Percentiles rank a stretch among this genome's conserved stretches.
These are phyloP conservation scores for Phytophthora pinifolia DNA, from an alignment of 352 stramenopile genomes.

Conservation along the genomic window DNA sequence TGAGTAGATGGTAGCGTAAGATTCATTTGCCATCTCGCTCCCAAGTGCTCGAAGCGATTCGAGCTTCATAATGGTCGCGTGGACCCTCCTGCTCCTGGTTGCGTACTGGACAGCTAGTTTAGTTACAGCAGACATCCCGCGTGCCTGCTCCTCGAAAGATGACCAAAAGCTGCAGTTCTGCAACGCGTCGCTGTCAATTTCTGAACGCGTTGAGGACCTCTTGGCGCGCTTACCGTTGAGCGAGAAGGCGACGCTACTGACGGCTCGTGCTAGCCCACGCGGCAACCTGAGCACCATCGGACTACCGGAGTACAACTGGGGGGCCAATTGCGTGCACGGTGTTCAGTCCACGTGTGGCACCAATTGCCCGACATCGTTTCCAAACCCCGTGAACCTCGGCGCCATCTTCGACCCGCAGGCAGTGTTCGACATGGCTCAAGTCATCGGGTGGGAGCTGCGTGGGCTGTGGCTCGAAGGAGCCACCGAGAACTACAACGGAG, in stretches of 20 bases:
- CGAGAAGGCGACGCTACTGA: conserved; percentile 64
- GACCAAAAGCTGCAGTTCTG: conserved; percentile 62
- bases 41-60: not conserved
- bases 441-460: conserved; percentile 76
- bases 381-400: conserved; percentile 82
- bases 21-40: conserved; percentile 3
- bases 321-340: conserved; percentile 90
- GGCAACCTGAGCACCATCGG: conserved; percentile 68
- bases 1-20: not conserved
- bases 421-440: conserved; percentile 69
- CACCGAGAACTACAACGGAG: conserved; percentile 47
- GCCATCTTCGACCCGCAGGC: conserved; percentile 80
- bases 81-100: not conserved
- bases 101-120: not conserved
- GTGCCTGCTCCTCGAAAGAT: conserved; percentile 36
- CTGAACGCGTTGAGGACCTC: conserved; percentile 66
- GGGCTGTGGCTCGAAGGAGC: conserved; percentile 65
- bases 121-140: conserved; percentile 31
- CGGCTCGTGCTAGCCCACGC: conserved; percentile 49
- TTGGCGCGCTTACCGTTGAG: conserved; percentile 56
- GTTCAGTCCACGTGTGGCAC: conserved; percentile 73
- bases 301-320: conserved; percentile 77
- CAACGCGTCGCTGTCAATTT: conserved; percentile 51
- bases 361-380: conserved; percentile 84
- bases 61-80: not conserved